These are phyloP conservation scores for Pyronema domesticum DNA, from an alignment of 495 filamentous ascomycete species.

Conservation along the genomic window DNA sequence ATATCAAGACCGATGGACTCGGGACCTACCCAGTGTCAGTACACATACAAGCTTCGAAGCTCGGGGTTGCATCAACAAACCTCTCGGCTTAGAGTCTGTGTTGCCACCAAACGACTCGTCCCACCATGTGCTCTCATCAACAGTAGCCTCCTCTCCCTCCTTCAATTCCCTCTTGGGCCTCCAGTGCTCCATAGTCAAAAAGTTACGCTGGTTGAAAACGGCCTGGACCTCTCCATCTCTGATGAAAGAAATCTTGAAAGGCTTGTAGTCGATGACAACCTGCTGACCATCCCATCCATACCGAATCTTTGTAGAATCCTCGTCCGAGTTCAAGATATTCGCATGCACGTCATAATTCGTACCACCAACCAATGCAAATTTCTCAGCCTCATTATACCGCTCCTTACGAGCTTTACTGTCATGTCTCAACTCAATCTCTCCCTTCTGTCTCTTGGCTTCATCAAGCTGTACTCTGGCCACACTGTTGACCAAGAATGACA, in stretches of 20 bases:
- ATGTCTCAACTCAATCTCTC: conserved; percentile 73
- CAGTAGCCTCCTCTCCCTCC: conserved; percentile 35
- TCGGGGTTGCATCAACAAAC: conserved; percentile 16
- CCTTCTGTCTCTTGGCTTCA: conserved; percentile 74
- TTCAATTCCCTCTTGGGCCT: conserved; percentile 63
- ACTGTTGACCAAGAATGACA: conserved; percentile 79
- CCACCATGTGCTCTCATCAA: conserved; percentile 89
- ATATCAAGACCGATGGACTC: conserved; percentile 86
- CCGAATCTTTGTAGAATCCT: conserved; percentile 50
- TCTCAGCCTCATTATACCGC: conserved; percentile 75
- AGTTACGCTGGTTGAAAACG: conserved; percentile 67
- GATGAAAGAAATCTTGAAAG: conserved; percentile 72
- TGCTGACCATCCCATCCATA: conserved; percentile 64
- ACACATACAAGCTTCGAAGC: neutral
- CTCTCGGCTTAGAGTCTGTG: conserved; percentile 79
- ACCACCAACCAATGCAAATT: conserved; percentile 73
- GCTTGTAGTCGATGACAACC: conserved; percentile 62
- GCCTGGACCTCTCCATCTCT: conserved; percentile 67
- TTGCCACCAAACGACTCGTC: conserved; percentile 88
- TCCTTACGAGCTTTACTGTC: conserved; percentile 74
- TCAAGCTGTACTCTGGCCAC: conserved; percentile 73
- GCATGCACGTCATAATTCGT: conserved; percentile 50
- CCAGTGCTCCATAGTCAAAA: conserved; percentile 93
- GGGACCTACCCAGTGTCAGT: conserved; percentile 33
- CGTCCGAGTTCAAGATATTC: conserved; percentile 31